Base-by-base conservation (phyloP, 176 grass and related monocot genomes). In the Canna indica region DNA sequence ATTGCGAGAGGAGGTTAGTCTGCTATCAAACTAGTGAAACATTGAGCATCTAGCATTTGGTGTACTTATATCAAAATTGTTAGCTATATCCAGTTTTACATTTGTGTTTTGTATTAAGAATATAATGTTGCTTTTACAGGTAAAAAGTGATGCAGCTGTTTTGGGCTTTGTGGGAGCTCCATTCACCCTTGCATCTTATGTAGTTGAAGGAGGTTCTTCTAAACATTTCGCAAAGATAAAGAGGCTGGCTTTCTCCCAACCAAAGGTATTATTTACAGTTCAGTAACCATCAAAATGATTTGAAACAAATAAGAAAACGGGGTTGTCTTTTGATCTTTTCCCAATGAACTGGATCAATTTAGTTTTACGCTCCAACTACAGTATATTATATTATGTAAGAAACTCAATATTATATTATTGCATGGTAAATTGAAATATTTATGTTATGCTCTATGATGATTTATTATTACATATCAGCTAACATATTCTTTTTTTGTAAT, bases 151-250 rank as follows among this genome's bases (percentile, higher is more conserved):
- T 79, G 86, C 94, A 68, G 94, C 94, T 44, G 94, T 97, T 53
- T 81, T 97, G 35, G 94, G 94, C 36, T 97, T 97, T 90, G 94
- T 97, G 70, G 94, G 89, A 57, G 94, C 94, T 39, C 94, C 94
- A 33, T 97, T 97, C 77, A 97, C 94, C 27, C 69, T 97, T 68
- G 94, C 94, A 45, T 97, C 94, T 73, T 97, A 97, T 81, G 87
- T 88, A 20, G 86, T 97, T 31, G 94, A 97, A 92, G 94, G 94
- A 69, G 94, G 94, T 87, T 97, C 94, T 75, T 97, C 94, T 30
- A 97, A 97, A 81, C 85, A 97, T 66, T 97, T 92, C 47, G 81
- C 94, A 26, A 87, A 92, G 82, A 97, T 97, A 58, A 97, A 97
- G 75, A 97, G 80, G 81, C 44, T 97, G 80, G 94, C 94, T 79